These are phyloP conservation scores for Ramaria sp. DNA, from an alignment of 768 basidiomycete genomes.

Conservation along the genomic window DNA sequence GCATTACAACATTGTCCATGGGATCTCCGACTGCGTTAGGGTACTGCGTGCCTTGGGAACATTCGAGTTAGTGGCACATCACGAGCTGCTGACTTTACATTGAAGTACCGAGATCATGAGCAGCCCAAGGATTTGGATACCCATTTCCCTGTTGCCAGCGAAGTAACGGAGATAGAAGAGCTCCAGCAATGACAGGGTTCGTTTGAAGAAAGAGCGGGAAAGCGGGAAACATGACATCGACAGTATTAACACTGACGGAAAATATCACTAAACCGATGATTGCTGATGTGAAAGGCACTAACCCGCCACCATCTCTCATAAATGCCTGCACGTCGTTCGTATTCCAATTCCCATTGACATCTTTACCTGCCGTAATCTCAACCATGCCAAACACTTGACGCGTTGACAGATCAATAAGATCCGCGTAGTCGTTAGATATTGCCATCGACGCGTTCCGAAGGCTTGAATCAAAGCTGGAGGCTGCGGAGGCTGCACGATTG, in stretches of 20 bases:
- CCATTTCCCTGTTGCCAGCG: slow-evolving; percentile 13
- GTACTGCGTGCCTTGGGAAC: slow-evolving; percentile 7
- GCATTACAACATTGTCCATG: slow-evolving; percentile 5
- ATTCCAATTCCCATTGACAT: slow-evolving; percentile 1
- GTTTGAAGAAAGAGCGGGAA: slow-evolving; percentile 14
- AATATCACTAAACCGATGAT: neutral
- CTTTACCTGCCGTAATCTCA: slow-evolving; percentile 11
- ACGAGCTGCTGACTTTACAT: neutral
- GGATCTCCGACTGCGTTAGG: slow-evolving; percentile 13
- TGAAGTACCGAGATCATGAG: slow-evolving; percentile 15
- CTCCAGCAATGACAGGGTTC: slow-evolving; percentile 12
- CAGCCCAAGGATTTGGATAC: slow-evolving; percentile 13
- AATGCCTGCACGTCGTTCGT: slow-evolving; percentile 10
- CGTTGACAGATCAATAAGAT: slow-evolving; percentile 13
- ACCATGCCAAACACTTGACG: slow-evolving; percentile 15
- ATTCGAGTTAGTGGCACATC: neutral
- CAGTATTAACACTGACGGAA: slow-evolving; percentile 7
- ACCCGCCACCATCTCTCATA: slow-evolving; percentile 10
- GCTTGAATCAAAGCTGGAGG: slow-evolving; percentile 10
- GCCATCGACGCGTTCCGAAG: slow-evolving; percentile 7
- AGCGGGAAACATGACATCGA: slow-evolving; percentile 16
- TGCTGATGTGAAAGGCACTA: neutral
- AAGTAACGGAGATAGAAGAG: slow-evolving; percentile 14
- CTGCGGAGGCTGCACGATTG: neutral
- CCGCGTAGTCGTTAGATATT: slow-evolving; percentile 14